phyloP scores from a whole-genome alignment of 2,329 filamentous ascomycete species.

The Colletotrichum sp. region DNA sequence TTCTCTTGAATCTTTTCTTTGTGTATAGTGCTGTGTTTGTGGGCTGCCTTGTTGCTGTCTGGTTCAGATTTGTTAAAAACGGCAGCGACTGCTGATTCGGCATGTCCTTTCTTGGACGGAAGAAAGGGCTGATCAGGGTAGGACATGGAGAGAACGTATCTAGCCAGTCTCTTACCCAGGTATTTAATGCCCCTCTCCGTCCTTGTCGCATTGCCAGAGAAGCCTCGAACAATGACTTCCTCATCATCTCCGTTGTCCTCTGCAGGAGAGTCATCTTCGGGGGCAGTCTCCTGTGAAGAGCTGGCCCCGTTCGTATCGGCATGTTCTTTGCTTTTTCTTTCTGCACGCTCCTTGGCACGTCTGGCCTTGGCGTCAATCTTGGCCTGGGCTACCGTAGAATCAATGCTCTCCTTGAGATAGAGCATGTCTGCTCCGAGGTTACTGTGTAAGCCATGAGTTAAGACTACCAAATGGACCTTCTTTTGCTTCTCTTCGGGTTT shows the following conservation, averaged over 20 bases:
- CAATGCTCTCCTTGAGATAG: conserved; percentile 96
- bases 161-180: conserved; percentile 90
- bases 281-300: not conserved
- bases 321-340: conserved; percentile 23
- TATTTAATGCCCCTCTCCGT: conserved; percentile 98
- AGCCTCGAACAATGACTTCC: conserved; percentile 88
- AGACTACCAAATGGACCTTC: conserved; percentile 86
- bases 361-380: conserved; percentile 71
- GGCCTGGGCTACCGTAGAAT: conserved; percentile 78
- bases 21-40: conserved; percentile 68
- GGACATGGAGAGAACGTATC: conserved; percentile 87
- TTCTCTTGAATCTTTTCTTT: conserved; percentile 36
- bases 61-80: conserved; percentile 45
- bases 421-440: conserved; percentile 97
- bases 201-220: conserved; percentile 85
- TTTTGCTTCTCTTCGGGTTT: conserved; percentile 62
- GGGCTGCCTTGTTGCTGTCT: conserved; percentile 45
- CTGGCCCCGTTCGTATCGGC: not conserved
- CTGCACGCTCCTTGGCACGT: conserved; percentile 54
- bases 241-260: conserved; percentile 61
- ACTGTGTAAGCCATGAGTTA: conserved; percentile 95
- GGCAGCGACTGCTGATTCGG: conserved; percentile 37
- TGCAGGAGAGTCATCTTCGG: not conserved
- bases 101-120: conserved; percentile 61
- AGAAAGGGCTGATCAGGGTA: conserved; percentile 93